These are phyloP conservation scores for Magnolia sinica DNA, from an alignment of 164 flowering plant genomes.

Conservation along the genomic window DNA sequence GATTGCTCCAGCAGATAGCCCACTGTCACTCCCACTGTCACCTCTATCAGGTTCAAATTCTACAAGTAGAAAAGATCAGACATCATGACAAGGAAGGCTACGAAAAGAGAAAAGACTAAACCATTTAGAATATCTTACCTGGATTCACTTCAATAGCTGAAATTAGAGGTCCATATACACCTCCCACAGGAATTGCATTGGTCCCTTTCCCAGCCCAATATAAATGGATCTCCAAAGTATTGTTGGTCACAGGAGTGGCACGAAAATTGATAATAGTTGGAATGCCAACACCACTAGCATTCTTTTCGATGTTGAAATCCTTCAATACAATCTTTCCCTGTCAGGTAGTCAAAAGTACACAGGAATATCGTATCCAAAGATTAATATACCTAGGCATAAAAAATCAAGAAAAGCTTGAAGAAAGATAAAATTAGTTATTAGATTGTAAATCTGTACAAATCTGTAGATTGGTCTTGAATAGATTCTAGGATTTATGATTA, in stretches of 20 bases:
- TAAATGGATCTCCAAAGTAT: slow-evolving; percentile 3
- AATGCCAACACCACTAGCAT: background rate
- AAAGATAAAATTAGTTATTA: background rate
- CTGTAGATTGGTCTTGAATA: no score
- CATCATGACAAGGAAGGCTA: background rate
- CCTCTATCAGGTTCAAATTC: slow-evolving; percentile 46
- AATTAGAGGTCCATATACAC: slow-evolving; percentile 7
- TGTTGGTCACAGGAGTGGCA: background rate
- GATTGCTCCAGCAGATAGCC: slow-evolving; percentile 59
- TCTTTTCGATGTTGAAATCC: slow-evolving; percentile 8
- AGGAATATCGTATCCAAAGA: background rate
- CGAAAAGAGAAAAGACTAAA: background rate
- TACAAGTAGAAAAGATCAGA: slow-evolving; percentile 20
- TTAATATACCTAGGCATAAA: background rate
- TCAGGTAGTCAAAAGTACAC: background rate
- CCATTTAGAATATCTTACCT: background rate
- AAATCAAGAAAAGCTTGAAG: background rate
- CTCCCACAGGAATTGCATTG: background rate
- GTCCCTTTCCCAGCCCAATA: slow-evolving; percentile 8
- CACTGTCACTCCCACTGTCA: slow-evolving; percentile 23
- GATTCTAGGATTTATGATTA: no score
- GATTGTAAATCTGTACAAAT: no score
- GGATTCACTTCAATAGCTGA: slow-evolving; percentile 10
- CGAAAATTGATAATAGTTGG: background rate
- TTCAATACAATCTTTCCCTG: slow-evolving; percentile 3